These are phyloP conservation scores for Bolboschoenus planiculmis DNA, from an alignment of 176 grass and related monocot species.

Conservation along the genomic window DNA sequence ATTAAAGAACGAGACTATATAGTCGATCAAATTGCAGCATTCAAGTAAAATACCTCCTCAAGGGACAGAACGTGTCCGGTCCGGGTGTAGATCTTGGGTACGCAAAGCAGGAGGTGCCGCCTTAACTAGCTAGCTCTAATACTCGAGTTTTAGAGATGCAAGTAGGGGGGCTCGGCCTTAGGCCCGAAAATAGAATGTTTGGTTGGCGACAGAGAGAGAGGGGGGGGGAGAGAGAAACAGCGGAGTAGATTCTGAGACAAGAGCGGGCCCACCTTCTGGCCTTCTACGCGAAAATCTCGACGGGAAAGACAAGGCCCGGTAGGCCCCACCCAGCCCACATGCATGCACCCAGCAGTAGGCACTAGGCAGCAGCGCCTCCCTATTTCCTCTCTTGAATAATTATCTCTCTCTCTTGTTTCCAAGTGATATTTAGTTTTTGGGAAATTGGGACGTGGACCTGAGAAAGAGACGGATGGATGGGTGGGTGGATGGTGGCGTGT, in stretches of 20 bases:
- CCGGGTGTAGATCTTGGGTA: neutral
- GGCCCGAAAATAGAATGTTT: slow-evolving; percentile 19
- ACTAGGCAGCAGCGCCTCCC: too few relatives aligned
- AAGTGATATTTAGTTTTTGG: slow-evolving; percentile 12
- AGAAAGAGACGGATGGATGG: neutral
- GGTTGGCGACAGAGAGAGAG: neutral
- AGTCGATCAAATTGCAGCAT: too few relatives aligned
- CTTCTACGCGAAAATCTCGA: neutral
- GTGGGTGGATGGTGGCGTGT: slow-evolving; percentile 1
- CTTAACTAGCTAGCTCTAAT: neutral
- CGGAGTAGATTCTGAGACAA: slow-evolving; percentile 14
- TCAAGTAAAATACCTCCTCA: neutral
- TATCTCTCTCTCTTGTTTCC: neutral
- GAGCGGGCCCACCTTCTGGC: neutral
- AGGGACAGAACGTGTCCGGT: too few relatives aligned
- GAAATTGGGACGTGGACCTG: slow-evolving; percentile 22
- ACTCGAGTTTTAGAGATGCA: neutral
- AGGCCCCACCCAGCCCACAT: slow-evolving; percentile 12
- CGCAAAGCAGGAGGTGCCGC: too few relatives aligned
- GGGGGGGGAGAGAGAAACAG: neutral
- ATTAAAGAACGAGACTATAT: too few relatives aligned
- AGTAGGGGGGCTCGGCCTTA: neutral
- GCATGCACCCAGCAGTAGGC: too few relatives aligned
- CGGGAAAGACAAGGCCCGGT: neutral
- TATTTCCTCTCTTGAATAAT: neutral